These are phyloP conservation scores for Capsicum pubescens DNA, from an alignment of 257 asterid species.

Conservation along the genomic window DNA sequence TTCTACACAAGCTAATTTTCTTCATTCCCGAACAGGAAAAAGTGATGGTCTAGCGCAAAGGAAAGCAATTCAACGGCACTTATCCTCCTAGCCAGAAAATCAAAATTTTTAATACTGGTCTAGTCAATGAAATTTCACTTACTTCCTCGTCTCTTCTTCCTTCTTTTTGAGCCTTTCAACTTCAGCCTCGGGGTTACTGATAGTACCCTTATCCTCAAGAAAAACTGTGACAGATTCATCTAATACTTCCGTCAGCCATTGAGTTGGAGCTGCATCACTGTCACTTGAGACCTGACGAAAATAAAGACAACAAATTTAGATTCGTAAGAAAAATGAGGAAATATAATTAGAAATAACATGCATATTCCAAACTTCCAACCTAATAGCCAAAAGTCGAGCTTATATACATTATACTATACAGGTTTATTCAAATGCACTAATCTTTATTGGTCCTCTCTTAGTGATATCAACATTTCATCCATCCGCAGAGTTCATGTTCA, in stretches of 20 bases:
- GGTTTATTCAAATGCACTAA: background rate
- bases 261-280: conserved; percentile 66
- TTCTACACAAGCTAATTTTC: background rate
- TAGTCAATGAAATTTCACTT: conserved; percentile 35
- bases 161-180: conserved; percentile 76
- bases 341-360: background rate
- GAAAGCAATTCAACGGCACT: conserved; percentile 14
- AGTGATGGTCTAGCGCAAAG: background rate
- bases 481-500: background rate
- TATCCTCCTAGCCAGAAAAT: background rate
- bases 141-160: conserved; percentile 81
- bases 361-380: background rate
- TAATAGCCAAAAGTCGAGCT: background rate
- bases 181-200: conserved; percentile 66
- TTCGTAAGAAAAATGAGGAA: background rate
- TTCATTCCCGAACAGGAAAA: background rate
- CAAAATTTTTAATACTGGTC: background rate
- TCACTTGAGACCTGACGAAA: conserved; percentile 63
- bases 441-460: background rate
- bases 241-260: conserved; percentile 68
- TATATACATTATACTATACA: background rate
- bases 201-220: conserved; percentile 56
- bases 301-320: background rate
- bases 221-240: conserved; percentile 65
- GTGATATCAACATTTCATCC: background rate